A percentile compares a stretch with the other conserved stretches of the same genome.
These are phyloP conservation scores for Tagetes patula DNA, from an alignment of 129 eudicot genomes.

Conservation along the genomic window DNA sequence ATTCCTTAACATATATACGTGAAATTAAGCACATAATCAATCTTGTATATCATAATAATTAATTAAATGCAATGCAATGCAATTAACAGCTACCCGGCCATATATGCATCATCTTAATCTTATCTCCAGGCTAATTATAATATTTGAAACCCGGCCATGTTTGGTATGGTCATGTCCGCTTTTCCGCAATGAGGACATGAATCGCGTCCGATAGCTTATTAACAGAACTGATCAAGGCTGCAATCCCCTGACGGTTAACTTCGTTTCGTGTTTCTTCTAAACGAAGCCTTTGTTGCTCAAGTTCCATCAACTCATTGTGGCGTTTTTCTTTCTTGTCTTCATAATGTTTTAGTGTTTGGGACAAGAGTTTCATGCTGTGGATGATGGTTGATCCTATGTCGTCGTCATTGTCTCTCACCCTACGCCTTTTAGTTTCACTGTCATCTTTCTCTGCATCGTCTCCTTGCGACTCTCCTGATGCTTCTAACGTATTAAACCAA, in stretches of 20 bases:
- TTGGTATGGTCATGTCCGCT: conserved; percentile 9
- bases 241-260: conserved; percentile 44
- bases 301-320: conserved; percentile 48
- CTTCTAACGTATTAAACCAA: conserved; percentile 15
- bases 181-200: conserved; percentile 44
- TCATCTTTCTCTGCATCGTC: conserved; percentile 30
- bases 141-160: no score
- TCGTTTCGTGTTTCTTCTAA: conserved; percentile 41
- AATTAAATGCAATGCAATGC: not conserved
- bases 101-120: no score
- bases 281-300: conserved; percentile 42
- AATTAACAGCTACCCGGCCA: not conserved
- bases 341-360: conserved; percentile 32
- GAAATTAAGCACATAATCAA: not conserved
- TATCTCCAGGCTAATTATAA: no score
- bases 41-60: not conserved
- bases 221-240: conserved; percentile 36
- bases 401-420: conserved; percentile 16
- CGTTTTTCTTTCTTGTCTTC: conserved; percentile 46
- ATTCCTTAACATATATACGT: not conserved
- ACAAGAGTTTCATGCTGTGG: conserved; percentile 33
- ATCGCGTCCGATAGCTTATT: conserved; percentile 52
- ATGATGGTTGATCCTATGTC: conserved; percentile 37
- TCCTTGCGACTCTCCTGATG: conserved; percentile 41
- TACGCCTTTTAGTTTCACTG: conserved; percentile 34